phyloP scores from a whole-genome alignment of 306 rosid species.

The Rosa persica region DNA sequence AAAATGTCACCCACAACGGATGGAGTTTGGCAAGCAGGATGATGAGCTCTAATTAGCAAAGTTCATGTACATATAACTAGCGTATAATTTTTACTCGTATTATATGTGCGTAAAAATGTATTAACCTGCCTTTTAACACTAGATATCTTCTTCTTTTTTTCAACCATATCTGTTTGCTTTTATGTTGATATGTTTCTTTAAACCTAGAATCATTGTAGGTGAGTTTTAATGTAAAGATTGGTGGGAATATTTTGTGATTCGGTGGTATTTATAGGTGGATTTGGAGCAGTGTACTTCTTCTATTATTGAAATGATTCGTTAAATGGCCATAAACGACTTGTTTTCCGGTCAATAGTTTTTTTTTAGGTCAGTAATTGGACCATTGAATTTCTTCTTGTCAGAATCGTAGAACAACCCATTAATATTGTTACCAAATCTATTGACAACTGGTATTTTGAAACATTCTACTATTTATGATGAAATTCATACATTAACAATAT shows the following conservation, averaged over 20 bases:
- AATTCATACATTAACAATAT: background rate
- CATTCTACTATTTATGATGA: background rate
- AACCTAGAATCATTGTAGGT: background rate
- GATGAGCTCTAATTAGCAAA: too few relatives aligned
- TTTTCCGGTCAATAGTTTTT: background rate
- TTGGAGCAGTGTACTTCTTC: background rate
- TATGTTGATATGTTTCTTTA: background rate
- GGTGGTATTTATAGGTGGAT: background rate
- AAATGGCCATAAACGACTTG: background rate
- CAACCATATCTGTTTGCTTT: background rate
- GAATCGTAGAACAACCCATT: background rate
- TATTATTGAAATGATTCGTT: background rate
- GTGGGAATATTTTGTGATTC: conserved; percentile 6
- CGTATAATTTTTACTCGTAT: too few relatives aligned
- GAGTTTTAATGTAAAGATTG: background rate
- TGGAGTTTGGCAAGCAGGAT: too few relatives aligned
- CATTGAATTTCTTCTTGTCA: background rate
- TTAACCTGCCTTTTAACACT: too few relatives aligned
- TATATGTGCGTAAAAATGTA: too few relatives aligned
- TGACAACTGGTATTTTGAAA: background rate
- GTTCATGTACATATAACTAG: too few relatives aligned
- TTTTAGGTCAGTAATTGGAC: background rate
- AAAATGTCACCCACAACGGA: background rate
- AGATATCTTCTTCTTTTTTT: background rate
- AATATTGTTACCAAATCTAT: background rate